Evolutionary conservation across 371 early-diverging fungal genomes (phyloP), one percentile per base, ranked within the genome.

Genomic region (Apophysomyces elegans): DNA sequence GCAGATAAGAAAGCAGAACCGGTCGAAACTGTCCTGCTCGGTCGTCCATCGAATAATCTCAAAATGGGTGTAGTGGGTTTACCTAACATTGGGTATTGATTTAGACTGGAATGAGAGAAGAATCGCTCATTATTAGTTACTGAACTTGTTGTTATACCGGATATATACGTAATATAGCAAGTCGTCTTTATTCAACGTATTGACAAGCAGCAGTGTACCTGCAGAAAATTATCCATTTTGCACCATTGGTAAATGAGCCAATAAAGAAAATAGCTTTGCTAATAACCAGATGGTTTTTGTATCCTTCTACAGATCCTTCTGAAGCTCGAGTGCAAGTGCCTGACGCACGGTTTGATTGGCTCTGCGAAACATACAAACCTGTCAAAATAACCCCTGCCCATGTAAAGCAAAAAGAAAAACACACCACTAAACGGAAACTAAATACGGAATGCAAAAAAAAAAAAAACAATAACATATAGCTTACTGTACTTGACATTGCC

Each of bases 11-110:
- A 90, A 75, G 81, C 74, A 58, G 86, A 79, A 61, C 72, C 70
- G 56, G 89, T 87, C 71, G 88, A 89, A 58, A 93, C 93, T 83
- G 77, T 88, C 38, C 45, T 84, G n/a, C 62, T 84, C 9, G 81
- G 84, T 32, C 69, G 91, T 59, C 91, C 92, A 57, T 84, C 90
- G 37, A 93, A 94, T 77, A 95, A 95, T 81, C 79, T 99, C 67
- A 92, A 93, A 77, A 93, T 97, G 86, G 98, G 92, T 65, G 83
- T 98, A 21, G 98, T 99, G 44, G 98, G 98, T 50, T 76, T 99
- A 63, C 99, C 99, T 69, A 99, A 99, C 78, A 95, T 97, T 71
- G 99, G 93, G 83, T 82, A 81, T 58, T 50, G 16, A 62, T 5
- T 46, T 45, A n/a, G n/a, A 5, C 12, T 26, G 32, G 32, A 26